Conservation (phyloP, 2,329 filamentous ascomycete species). For the Neurospora sp. region DNA sequence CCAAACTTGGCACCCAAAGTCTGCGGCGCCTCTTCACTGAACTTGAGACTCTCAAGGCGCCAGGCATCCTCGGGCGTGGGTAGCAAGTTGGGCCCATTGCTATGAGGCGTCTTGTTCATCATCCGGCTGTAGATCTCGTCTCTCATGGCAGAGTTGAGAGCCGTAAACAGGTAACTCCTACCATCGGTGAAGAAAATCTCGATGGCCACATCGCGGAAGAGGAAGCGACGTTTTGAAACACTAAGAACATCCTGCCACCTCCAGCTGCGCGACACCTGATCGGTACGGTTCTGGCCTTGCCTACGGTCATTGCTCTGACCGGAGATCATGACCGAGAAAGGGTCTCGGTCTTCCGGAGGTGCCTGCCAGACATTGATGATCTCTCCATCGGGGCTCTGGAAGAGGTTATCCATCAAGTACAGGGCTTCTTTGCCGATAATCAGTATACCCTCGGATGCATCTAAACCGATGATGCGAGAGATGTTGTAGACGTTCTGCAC, state of each 20-base stretch:
- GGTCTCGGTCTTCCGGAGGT: constrained; percentile 82
- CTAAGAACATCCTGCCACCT: constrained; percentile 91
- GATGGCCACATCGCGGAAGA: constrained; percentile 93
- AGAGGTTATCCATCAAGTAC: constrained; percentile 94
- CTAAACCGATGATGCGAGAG: constrained; percentile 84
- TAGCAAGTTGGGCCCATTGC: constrained; percentile 57
- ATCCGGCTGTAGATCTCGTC: constrained; percentile 77
- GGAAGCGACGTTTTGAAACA: constrained; percentile 87
- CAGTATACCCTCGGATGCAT: constrained; percentile 86
- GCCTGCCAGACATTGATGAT: constrained; percentile 97
- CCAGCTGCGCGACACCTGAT: constrained; percentile 85
- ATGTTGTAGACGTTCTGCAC: constrained; percentile 94
- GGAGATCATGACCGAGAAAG: constrained; percentile 81
- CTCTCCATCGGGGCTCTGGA: constrained; percentile 88
- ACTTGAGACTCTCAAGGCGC: constrained; percentile 77
- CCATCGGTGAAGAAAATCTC: constrained; percentile 97
- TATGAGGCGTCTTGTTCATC: constrained; percentile 69
- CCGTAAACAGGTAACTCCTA: constrained; percentile 84
- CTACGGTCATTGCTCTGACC: constrained; percentile 23
- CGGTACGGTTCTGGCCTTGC: constrained; percentile 45
- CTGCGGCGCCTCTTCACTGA: constrained; percentile 48
- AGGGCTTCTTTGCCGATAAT: constrained; percentile 87
- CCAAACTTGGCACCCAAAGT: constrained; percentile 80
- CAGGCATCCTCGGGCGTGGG: constrained; percentile 80
- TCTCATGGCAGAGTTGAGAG: constrained; percentile 61